Percentiles rank a stretch among this genome's conserved stretches.
Conservation (phyloP, 805 yeast genomes). For the Candida orba region DNA sequence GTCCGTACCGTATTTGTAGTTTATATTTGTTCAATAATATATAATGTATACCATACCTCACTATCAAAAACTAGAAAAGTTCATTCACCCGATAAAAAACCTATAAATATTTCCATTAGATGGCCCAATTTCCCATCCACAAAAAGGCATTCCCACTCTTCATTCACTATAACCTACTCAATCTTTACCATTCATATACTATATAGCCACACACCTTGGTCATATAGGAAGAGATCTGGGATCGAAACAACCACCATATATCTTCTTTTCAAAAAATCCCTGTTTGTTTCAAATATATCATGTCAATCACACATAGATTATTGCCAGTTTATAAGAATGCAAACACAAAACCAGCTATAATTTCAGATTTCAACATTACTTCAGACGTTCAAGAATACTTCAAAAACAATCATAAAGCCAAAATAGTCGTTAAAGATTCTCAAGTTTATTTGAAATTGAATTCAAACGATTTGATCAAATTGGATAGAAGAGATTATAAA, state of each 20-base stretch:
- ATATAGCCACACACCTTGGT: too few relatives aligned
- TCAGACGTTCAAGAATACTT: neutral
- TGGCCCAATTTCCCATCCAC: too few relatives aligned
- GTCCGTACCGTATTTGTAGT: neutral
- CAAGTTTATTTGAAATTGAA: slow-evolving; percentile 13
- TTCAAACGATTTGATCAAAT: slow-evolving; percentile 1
- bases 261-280: neutral
- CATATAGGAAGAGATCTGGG: too few relatives aligned
- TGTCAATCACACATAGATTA: slow-evolving; percentile 10
- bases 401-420: slow-evolving; percentile 13
- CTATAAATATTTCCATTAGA: too few relatives aligned
- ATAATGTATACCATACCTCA: too few relatives aligned
- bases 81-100: too few relatives aligned
- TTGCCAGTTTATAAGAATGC: slow-evolving; percentile 9
- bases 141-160: too few relatives aligned
- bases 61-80: too few relatives aligned
- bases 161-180: too few relatives aligned
- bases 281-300: neutral
- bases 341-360: slow-evolving; percentile 6
- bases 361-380: slow-evolving; percentile 9
- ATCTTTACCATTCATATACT: neutral
- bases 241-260: too few relatives aligned
- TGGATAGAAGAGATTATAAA: slow-evolving; percentile 4
- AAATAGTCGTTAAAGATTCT: slow-evolving; percentile 18
- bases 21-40: too few relatives aligned